Evolutionary conservation across 108 stramenopile species (phyloP), one percentile per base, ranked within the genome.

Genomic region (Skeletonema grethae): DNA sequence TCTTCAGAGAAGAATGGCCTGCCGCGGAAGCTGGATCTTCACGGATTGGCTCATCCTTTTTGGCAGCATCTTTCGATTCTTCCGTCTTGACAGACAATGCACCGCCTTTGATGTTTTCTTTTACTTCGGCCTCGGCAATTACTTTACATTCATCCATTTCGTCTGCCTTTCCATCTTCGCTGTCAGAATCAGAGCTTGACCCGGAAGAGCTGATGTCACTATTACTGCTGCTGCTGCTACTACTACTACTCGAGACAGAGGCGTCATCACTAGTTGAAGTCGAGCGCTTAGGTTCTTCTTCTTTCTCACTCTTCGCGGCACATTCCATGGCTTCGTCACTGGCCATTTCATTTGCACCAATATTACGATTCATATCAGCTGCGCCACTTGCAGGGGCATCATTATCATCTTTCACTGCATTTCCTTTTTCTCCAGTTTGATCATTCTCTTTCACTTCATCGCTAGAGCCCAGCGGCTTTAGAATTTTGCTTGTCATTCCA

Each of bases 161-260:
- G 12, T 41, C 57, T 7, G 28, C 57, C 1, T 57, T 39, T 38
- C 12, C 20, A 38, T 68, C 67, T 13, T 68, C 67, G 24, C 67
- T 57, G 18, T 35, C 57, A 38, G 67, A 68, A 20, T 56, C 56
- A n/a, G 67, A 68, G 34, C 32, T 58, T 7, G 67, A 68, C 9
- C 13, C 11, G 12, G 55, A 57, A 48, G 67, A 58, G 43, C 65
- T 66, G 46, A n/a, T n/a, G n/a, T n/a, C n/a, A n/a, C 65, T 66
- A 46, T 30, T 32, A 43, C 32, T 67, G 53, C 32, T 32, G 11
- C 30, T 50, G 48, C 50, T 9, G 24, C 22, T 7, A 2, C 20
- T 8, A 53, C 50, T 53, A 8, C 50, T 53, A 11, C 57, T 28
- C 6, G 32, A 56, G 32, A 31, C 53, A 20, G 66, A 57, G 41